Evolutionary conservation across 768 basidiomycete genomes (phyloP), one percentile per base, ranked within the genome.

Genomic region (Plicaturopsis crispa): DNA sequence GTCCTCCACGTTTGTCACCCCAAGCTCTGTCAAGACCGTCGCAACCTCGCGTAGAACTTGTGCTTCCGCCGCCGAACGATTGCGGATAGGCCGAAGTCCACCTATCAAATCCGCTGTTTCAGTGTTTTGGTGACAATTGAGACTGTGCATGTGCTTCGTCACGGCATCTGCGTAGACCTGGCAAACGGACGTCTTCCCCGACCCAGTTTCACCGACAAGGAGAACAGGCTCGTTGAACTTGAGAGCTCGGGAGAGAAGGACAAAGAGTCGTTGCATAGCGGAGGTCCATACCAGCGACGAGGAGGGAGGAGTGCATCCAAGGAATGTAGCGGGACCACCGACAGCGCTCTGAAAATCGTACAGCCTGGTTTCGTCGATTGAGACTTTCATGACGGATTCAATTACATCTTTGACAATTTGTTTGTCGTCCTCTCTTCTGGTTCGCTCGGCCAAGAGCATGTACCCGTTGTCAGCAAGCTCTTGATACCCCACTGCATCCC

Each of bases 111-210:
- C 96, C 8, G 93, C 89, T 0, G 94, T 96, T 63, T 99, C 96
- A 19, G 93, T 98, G 53, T 96, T 97, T 59, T 96, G 92, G 55
- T 99, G 96, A 51, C 96, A 98, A 48, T 89, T 98, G 46, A 99
- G 73, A 4, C 78, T 69, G 48, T 82, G 65, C 19, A 99, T 66
- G 24, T 56, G 63, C 50, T 77, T 78, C 18, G 60, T 59, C 17
- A 73, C 61, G 1, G 78, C 77, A 31, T 80, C 72, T 0, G 96
- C 85, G 47, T 84, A 84, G 4, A 91, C 64, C 53, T 98, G 90
- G 53, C 94, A 97, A 28, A 97, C 84, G 1, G 94, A 96, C 0
- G 96, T 99, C 62, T 99, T 99, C 12, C 96, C 96, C 3, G 85
- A 87, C 11, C 96, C 96, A 0, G 96, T 98, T 59, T 98, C 94